A percentile compares a stretch with the other conserved stretches of the same genome.
phyloP scores from a whole-genome alignment of 2,329 filamentous ascomycete species.

The Plenodomus biglobosus region DNA sequence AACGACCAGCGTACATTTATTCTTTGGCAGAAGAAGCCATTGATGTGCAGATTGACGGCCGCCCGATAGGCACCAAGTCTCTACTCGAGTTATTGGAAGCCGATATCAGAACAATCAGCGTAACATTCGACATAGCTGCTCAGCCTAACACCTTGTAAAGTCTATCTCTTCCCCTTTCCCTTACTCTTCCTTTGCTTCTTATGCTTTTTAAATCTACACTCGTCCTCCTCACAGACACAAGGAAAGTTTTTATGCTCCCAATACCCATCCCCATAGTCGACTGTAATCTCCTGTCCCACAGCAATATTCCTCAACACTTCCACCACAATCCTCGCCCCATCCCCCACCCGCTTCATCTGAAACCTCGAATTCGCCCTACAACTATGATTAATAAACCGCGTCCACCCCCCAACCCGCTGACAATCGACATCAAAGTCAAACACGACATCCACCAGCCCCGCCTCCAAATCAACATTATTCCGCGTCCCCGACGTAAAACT shows the following conservation, averaged over 20 bases:
- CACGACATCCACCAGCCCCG: background rate
- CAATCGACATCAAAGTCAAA: background rate
- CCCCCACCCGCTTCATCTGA: background rate
- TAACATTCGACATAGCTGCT: too few relatives aligned
- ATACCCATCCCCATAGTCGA: conserved; percentile 1
- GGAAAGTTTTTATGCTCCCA: background rate
- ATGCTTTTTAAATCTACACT: background rate
- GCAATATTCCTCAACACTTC: background rate
- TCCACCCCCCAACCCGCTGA: conserved; percentile 1
- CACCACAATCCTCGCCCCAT: background rate
- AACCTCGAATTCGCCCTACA: background rate
- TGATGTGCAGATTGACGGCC: conserved; percentile 36
- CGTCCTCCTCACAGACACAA: conserved; percentile 2
- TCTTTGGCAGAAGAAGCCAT: conserved; percentile 44
- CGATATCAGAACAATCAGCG: too few relatives aligned
- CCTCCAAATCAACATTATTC: too few relatives aligned
- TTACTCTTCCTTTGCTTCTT: background rate
- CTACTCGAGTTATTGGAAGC: too few relatives aligned
- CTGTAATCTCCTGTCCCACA: background rate
- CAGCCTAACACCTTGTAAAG: too few relatives aligned
- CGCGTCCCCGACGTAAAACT: too few relatives aligned
- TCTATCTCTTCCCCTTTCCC: background rate
- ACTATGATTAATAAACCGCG: conserved; percentile 4
- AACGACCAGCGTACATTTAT: conserved; percentile 37
- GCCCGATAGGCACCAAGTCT: conserved; percentile 1